phyloP scores from a whole-genome alignment of 192 early-diverging fungal species.

The Entrophospora sp. region DNA sequence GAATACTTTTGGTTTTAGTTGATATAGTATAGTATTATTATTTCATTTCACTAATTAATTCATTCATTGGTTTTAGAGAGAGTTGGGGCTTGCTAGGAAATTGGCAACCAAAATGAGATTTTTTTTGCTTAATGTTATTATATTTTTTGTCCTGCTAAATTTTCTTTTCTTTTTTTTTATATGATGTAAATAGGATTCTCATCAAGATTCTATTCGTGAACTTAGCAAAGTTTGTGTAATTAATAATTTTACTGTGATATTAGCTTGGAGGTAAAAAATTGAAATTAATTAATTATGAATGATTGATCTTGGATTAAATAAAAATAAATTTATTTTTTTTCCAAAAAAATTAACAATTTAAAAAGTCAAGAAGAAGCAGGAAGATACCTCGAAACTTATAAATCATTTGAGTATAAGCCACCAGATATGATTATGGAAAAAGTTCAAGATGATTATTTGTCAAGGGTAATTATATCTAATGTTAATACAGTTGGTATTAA shows the following conservation, averaged over 20 bases:
- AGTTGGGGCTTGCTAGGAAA: too few species aligned
- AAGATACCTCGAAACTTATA: conserved; percentile 86
- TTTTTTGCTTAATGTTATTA: not conserved
- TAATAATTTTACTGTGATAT: conserved; percentile 68
- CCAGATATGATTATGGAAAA: conserved; percentile 77
- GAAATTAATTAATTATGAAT: not conserved
- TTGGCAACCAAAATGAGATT: too few species aligned
- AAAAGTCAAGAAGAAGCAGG: conserved; percentile 80
- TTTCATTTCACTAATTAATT: too few species aligned
- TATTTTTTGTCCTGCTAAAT: not conserved
- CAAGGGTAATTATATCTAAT: conserved; percentile 33
- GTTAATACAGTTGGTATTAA: not conserved
- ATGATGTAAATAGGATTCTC: conserved; percentile 73
- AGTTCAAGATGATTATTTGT: conserved; percentile 65
- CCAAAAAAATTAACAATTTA: too few species aligned
- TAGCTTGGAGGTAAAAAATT: conserved; percentile 62
- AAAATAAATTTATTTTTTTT: conserved; percentile 2
- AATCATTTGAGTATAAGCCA: conserved; percentile 74
- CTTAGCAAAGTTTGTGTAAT: conserved; percentile 62
- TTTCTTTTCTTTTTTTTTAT: not conserved
- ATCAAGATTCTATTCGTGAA: conserved; percentile 70
- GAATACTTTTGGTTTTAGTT: conserved; percentile 73
- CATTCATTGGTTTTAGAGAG: too few species aligned
- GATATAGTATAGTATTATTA: conserved; percentile 53
- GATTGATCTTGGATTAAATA: not conserved